Evolutionary conservation across 2,329 filamentous ascomycete genomes (phyloP).

Genomic region (Seiridium cupressi): DNA sequence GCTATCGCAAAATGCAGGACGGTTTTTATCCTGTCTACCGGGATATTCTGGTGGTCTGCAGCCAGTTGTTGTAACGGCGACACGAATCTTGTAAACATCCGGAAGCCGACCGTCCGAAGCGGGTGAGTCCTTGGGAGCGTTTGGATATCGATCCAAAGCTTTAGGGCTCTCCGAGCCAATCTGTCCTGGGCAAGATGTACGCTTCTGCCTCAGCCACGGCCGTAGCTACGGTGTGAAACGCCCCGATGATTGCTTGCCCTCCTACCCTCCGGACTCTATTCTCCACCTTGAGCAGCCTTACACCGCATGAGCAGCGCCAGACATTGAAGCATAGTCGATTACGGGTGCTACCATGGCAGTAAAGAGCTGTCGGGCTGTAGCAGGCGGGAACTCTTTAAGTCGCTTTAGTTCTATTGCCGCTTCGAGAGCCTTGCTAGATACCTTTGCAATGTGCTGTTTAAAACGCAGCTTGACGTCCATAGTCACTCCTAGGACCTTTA

Average conservation of each 20-base stretch:
- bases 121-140: conserved; percentile 16
- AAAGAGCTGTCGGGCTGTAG: conserved; percentile 15
- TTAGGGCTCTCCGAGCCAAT: conserved; percentile 11
- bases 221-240: conserved; percentile 18
- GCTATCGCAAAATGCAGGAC: background rate
- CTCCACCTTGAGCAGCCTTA: background rate
- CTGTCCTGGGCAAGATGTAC: conserved; percentile 14
- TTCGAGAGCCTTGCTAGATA: conserved; percentile 9
- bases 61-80: conserved; percentile 14
- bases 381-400: conserved; percentile 13
- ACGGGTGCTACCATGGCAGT: conserved; percentile 14
- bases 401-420: conserved; percentile 16
- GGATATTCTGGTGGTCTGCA: background rate
- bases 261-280: conserved; percentile 14
- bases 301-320: conserved; percentile 6
- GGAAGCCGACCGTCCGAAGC: conserved; percentile 9
- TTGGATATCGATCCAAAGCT: conserved; percentile 16
- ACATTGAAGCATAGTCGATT: conserved; percentile 18
- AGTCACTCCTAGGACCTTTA: conserved; percentile 9
- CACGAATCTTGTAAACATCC: conserved; percentile 8
- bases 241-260: conserved; percentile 17
- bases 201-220: conserved; percentile 20
- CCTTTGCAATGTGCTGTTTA: conserved; percentile 9
- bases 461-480: conserved; percentile 12
- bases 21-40: conserved; percentile 9